phyloP scores from a whole-genome alignment of 306 rosid genomes.

The Phaseolus lunatus region DNA sequence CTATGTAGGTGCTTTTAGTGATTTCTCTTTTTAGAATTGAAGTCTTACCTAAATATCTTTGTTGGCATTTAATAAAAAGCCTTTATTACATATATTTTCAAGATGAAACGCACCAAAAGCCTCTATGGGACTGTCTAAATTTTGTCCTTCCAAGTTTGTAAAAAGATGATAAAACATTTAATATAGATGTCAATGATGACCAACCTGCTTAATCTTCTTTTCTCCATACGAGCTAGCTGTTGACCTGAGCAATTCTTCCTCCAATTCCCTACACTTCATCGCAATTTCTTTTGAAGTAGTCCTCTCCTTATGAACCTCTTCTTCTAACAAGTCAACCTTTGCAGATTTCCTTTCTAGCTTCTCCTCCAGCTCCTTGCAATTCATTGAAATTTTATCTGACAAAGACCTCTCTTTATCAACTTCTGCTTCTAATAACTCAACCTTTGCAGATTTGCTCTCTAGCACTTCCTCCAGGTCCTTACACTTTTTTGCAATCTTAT shows the following conservation, averaged over 20 bases:
- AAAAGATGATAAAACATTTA: conserved; percentile 26
- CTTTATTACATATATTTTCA: no score
- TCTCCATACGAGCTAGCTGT: conserved; percentile 56
- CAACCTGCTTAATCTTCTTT: conserved; percentile 83
- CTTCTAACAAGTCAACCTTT: conserved; percentile 54
- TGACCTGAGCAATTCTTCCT: conserved; percentile 60
- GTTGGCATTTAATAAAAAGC: background rate
- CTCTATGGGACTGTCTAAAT: background rate
- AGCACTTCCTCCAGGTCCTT: conserved; percentile 68
- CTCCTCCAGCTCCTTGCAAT: conserved; percentile 62
- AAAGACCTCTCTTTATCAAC: conserved; percentile 62
- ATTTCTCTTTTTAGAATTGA: background rate
- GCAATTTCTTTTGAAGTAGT: conserved; percentile 38
- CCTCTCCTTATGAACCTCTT: conserved; percentile 65
- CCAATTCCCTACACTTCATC: conserved; percentile 43
- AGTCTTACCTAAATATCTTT: no score
- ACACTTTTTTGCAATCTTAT: conserved; percentile 58
- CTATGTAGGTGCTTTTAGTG: background rate
- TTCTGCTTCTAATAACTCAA: conserved; percentile 62
- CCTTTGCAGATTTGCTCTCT: conserved; percentile 58
- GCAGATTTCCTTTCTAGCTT: conserved; percentile 62
- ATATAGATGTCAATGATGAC: conserved; percentile 39
- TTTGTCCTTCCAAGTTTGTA: background rate
- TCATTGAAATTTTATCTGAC: conserved; percentile 59
- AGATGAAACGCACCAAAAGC: background rate